Percentiles rank a stretch among this genome's conserved stretches.
Evolutionary conservation across 2,329 filamentous ascomycete species (phyloP).

Genomic region (Pseudopyrenochaeta lycopersici): DNA sequence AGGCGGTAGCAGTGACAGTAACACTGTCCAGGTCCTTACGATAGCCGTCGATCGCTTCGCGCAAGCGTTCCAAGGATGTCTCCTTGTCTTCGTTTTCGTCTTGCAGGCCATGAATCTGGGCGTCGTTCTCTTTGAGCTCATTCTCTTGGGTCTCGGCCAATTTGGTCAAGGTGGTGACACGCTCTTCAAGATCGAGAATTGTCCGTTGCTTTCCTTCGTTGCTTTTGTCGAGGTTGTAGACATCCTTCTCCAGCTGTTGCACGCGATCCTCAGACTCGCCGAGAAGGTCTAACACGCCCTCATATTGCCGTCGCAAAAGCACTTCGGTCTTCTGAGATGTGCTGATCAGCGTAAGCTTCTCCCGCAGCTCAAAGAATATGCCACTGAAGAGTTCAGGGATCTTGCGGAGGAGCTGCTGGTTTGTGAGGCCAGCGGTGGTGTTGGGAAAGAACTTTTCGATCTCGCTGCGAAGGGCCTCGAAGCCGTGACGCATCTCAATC

Average conservation of each 20-base stretch:
- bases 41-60: slow-evolving; percentile 50
- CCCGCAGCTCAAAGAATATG: slow-evolving; percentile 44
- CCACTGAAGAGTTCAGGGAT: slow-evolving; percentile 48
- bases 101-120: slow-evolving; percentile 37
- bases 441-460: slow-evolving; percentile 54
- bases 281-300: slow-evolving; percentile 38
- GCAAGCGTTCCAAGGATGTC: slow-evolving; percentile 48
- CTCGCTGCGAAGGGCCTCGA: slow-evolving; percentile 50
- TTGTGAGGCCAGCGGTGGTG: slow-evolving; percentile 48
- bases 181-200: slow-evolving; percentile 50
- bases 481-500: slow-evolving; percentile 52
- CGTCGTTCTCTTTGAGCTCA: slow-evolving; percentile 41
- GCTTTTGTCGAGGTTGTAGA: slow-evolving; percentile 46
- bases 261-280: slow-evolving; percentile 45
- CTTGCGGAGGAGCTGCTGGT: slow-evolving; percentile 51
- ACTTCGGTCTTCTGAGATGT: slow-evolving; percentile 48
- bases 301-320: slow-evolving; percentile 48
- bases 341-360: slow-evolving; percentile 39
- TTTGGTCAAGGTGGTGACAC: slow-evolving; percentile 30
- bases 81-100: slow-evolving; percentile 45
- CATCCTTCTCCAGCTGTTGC: slow-evolving; percentile 47
- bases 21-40: slow-evolving; percentile 50
- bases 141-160: slow-evolving; percentile 46
- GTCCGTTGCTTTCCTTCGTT: slow-evolving; percentile 50
- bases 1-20: slow-evolving; percentile 46